These are phyloP conservation scores for Didymella segeticola DNA, from an alignment of 2,329 filamentous ascomycete species.

Conservation along the genomic window DNA sequence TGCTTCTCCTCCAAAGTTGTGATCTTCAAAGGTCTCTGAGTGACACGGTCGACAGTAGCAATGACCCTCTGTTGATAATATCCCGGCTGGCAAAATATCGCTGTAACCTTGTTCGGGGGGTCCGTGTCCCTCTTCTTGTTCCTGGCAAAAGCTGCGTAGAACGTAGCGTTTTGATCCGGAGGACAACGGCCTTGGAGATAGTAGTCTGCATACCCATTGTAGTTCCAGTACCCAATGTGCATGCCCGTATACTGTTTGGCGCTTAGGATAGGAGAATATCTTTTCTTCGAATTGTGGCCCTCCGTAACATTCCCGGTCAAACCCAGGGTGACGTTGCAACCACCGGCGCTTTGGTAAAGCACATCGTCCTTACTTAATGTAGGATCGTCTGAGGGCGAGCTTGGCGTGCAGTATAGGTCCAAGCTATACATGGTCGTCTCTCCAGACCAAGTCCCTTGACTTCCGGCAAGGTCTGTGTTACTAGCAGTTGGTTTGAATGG, in stretches of 20 bases:
- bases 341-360: conserved; percentile 22
- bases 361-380: background rate
- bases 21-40: conserved; percentile 5
- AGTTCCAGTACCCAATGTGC: conserved; percentile 55
- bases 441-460: conserved; percentile 30
- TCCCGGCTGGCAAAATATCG: conserved; percentile 27
- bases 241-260: conserved; percentile 38
- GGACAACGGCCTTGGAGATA: conserved; percentile 47
- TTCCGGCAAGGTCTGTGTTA: background rate
- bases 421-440: conserved; percentile 42
- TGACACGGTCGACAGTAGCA: conserved; percentile 45
- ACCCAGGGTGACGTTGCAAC: conserved; percentile 24
- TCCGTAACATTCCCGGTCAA: conserved; percentile 24
- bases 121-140: conserved; percentile 23
- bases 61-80: conserved; percentile 58
- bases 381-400: background rate
- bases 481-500: conserved; percentile 51
- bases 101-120: conserved; percentile 24
- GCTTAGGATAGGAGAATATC: background rate
- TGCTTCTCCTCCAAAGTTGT: background rate
- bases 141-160: conserved; percentile 26
- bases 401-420: conserved; percentile 44
- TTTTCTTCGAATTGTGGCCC: background rate
- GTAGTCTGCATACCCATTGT: conserved; percentile 37
- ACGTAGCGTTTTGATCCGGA: conserved; percentile 42